These are phyloP conservation scores for Prunus davidiana DNA, from an alignment of 306 rosid genomes.

Conservation along the genomic window DNA sequence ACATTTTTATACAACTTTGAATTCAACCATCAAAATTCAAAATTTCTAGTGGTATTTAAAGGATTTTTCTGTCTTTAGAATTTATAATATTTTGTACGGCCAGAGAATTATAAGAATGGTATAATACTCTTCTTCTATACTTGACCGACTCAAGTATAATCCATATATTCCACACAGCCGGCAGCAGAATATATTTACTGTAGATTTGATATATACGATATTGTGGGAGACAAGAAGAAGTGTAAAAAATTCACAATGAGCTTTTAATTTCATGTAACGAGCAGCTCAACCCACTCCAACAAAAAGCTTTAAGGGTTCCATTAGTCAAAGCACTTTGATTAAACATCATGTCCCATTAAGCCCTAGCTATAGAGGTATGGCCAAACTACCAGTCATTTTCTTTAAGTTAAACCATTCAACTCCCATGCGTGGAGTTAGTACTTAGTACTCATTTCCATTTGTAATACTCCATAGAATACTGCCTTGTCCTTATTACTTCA, in stretches of 20 bases:
- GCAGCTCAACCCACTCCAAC: background rate
- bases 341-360: background rate
- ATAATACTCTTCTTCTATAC: background rate
- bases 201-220: background rate
- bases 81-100: background rate
- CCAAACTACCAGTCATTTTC: background rate
- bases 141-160: background rate
- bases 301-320: background rate
- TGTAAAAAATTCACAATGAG: background rate
- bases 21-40: background rate
- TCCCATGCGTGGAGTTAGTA: background rate
- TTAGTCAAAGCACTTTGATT: slow-evolving; percentile 1
- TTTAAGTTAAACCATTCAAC: background rate
- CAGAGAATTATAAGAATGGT: background rate
- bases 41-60: background rate
- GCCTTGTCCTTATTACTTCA: slow-evolving; percentile 40
- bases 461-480: slow-evolving; percentile 24
- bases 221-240: background rate
- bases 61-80: background rate
- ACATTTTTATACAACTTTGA: too few species aligned
- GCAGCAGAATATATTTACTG: background rate
- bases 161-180: background rate
- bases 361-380: background rate
- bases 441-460: background rate
- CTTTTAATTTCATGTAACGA: background rate